Base-by-base conservation (phyloP, 345 rosid genomes). In the Eutrema japonicum region DNA sequence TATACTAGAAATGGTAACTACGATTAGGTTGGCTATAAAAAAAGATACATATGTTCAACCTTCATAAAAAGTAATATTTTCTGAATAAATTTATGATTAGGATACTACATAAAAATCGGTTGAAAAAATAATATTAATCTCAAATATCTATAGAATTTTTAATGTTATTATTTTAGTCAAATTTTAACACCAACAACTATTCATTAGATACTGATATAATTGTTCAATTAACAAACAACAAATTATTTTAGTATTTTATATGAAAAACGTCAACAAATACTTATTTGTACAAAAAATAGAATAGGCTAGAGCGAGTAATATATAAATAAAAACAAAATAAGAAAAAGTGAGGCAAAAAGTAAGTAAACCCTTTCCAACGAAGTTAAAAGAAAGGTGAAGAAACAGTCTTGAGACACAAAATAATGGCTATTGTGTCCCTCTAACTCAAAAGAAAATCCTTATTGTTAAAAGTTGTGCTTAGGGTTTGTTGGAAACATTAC, bases 401-500 rank as follows among this genome's bases (percentile, higher is more conserved):
- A 75, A 68, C 41, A 77, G 55, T 22, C 76, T 77, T 70, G 80
- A 70, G 76, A 70, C 80, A 66, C 79, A 77, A 59, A 77, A 70
- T 56, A 64, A 57, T 64, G 67, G 75, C 70, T 64, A 64, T 63
- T 13, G 49, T 76, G 71, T 76, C 66, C 75, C 79, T 64, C 61
- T 47, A 37, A 55, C 57, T 70, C 61, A 46, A 76, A 22, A 76
- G 71, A n/a, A 70, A 55, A 32, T 10, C 72, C 14, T 55, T 55
- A 54, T 54, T 64, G 71, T 69, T 70, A 69, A 69, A 69, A 76
- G 75, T 37, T 70, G 79, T 64, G 65, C 54, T 76, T 55, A 63
- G 58, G 50, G 48, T 76, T 76, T 77, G 71, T 64, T 70, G 76
- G 71, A 61, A 75, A 68, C 74, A 53, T 75, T 75, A 75, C 74